These are phyloP conservation scores for Marasmius oreades DNA, from an alignment of 1,284 basidiomycete species.

Conservation along the genomic window DNA sequence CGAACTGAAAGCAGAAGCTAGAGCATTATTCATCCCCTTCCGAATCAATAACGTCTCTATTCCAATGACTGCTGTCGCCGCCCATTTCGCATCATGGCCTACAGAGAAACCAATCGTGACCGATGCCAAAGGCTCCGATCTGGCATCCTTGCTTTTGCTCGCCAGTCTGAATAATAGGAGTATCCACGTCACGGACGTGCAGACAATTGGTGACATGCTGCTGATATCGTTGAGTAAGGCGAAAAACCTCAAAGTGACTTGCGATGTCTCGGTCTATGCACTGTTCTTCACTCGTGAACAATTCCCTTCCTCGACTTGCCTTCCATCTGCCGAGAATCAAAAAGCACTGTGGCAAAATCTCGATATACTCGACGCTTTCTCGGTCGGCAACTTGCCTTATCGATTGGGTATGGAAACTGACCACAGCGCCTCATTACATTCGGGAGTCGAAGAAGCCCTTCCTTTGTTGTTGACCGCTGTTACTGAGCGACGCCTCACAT, in stretches of 20 bases:
- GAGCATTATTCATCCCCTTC: slow-evolving; percentile 85
- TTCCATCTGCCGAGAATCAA: slow-evolving; percentile 83
- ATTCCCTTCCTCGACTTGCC: slow-evolving; percentile 61
- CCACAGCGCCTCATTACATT: slow-evolving; percentile 63
- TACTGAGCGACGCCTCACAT: slow-evolving; percentile 71
- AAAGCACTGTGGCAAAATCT: slow-evolving; percentile 86
- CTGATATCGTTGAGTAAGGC: slow-evolving; percentile 94
- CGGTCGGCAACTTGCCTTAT: slow-evolving; percentile 84
- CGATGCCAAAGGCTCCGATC: slow-evolving; percentile 88
- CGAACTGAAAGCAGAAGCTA: slow-evolving; percentile 74
- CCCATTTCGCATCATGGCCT: slow-evolving; percentile 92
- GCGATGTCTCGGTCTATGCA: slow-evolving; percentile 92
- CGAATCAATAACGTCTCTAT: slow-evolving; percentile 46
- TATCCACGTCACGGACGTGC: slow-evolving; percentile 94
- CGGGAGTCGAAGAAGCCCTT: slow-evolving; percentile 87
- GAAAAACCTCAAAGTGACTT: slow-evolving; percentile 92
- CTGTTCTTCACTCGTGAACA: slow-evolving; percentile 87
- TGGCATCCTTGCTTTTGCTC: slow-evolving; percentile 91
- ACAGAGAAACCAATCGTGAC: slow-evolving; percentile 90
- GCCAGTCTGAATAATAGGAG: slow-evolving; percentile 89
- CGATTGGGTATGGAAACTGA: slow-evolving; percentile 69
- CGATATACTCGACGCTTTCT: slow-evolving; percentile 87
- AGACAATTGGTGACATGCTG: slow-evolving; percentile 83
- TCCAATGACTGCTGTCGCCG: slow-evolving; percentile 65
- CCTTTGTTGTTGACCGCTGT: slow-evolving; percentile 90